Conservation (phyloP, 176 grass and related monocot species). For the Hordeum marinum region DNA sequence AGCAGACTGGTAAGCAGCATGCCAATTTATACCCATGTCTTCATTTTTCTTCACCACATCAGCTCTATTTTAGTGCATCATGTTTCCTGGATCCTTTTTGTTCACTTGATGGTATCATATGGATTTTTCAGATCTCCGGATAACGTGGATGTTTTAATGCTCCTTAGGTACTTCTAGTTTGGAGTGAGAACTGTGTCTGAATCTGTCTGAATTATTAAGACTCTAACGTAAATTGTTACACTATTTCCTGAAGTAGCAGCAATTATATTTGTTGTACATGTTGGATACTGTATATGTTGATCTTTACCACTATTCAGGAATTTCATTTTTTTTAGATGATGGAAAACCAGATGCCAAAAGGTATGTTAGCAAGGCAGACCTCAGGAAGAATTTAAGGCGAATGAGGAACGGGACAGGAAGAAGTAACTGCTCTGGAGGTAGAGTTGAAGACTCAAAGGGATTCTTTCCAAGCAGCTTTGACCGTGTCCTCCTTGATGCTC, state of each 20-base stretch:
- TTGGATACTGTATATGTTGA: background rate
- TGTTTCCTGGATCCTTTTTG: background rate
- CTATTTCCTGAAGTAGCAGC: background rate
- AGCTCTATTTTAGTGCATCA: slow-evolving; percentile 15
- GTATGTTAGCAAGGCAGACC: slow-evolving; percentile 62
- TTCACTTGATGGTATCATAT: slow-evolving; percentile 9
- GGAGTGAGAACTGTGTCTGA: background rate
- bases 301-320: slow-evolving; percentile 13
- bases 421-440: slow-evolving; percentile 71
- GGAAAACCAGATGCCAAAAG: slow-evolving; percentile 36
- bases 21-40: slow-evolving; percentile 1
- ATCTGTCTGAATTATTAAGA: slow-evolving; percentile 6
- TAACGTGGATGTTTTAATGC: background rate
- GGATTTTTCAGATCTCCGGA: background rate
- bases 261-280: background rate
- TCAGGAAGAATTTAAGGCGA: slow-evolving; percentile 58
- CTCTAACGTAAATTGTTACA: background rate
- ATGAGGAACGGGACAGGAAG: slow-evolving; percentile 92
- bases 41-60: background rate
- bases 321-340: slow-evolving; percentile 28
- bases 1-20: slow-evolving; percentile 44
- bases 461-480: slow-evolving; percentile 91
- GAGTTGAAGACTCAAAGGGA: slow-evolving; percentile 80
- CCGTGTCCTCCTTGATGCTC: slow-evolving; percentile 94
- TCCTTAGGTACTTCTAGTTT: background rate